Base-by-base conservation (phyloP, 192 early-diverging fungal species). In the Dissophora ornata region DNA sequence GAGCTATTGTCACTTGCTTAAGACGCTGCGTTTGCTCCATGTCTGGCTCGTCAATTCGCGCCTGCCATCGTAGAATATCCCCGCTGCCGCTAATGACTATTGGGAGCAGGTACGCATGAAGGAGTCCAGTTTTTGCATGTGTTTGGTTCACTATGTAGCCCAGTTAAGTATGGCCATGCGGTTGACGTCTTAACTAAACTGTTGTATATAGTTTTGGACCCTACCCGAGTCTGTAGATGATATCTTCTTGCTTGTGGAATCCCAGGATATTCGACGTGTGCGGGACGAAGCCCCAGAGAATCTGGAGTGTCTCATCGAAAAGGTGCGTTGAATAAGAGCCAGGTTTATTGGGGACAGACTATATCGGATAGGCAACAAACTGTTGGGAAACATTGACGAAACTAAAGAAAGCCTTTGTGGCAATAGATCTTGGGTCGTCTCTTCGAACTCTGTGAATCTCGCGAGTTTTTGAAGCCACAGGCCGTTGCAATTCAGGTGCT, bases 181-280 rank as follows among this genome's bases (percentile, higher is more conserved):
- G n/a, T n/a, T n/a, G n/a, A n/a, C n/a, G n/a, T n/a, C n/a, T n/a
- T n/a, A n/a, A n/a, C n/a, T n/a, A n/a, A 41, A 6, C 19, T 8
- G 0, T 63, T 53, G 77, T 63, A 33, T 19, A 13, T 67, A 88
- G 88, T 90, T 95, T 87, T 88, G 91, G 90, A 79, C 80, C 18
- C 82, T 97, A 0, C 88, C 90, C 10, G 92, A 93, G 28, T 80
- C 83, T 8, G 79, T 87, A 45, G 92, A 96, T 60, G 96, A 96
- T 75, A 86, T 96, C 18, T 96, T 93, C 79, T 90, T 94, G 46
- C 87, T 96, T 26, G 88, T 95, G 34, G 87, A 90, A 21, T 88
- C 91, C 9, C 90, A 91, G 32, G 96, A 97, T 71, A 92, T 96
- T 46, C 82, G 96, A 29, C 80, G 86, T 36, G 88, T 93, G 16